Evolutionary conservation across 495 filamentous ascomycete genomes (phyloP), one percentile per base, ranked within the genome.

Genomic region (Cercophora newfieldiana): DNA sequence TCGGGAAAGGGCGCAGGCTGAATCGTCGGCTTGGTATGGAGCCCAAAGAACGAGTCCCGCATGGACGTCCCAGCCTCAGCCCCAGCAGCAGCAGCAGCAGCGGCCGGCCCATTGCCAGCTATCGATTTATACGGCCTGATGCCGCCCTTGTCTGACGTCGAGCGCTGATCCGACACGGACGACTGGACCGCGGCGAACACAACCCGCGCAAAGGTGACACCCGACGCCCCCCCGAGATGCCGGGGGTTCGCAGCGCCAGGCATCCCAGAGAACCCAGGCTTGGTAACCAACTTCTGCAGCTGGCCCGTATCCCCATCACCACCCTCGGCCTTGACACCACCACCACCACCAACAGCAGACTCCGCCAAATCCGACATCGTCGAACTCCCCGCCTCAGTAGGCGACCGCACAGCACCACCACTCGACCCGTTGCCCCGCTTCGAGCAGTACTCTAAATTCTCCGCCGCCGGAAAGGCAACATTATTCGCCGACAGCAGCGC

Each of bases 181-280:
- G 89, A 93, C 75, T 96, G 94, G 55, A 98, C 91, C 0, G 94
- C 94, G 12, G 94, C 93, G 72, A 97, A 96, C 25, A 98, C 94
- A 7, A 98, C 91, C 50, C 93, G 85, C 18, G 94, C 94, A 77
- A 98, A 98, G 1, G 93, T 96, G 48, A 98, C 94, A 3, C 94
- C 94, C 7, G 92, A 94, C 14, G 91, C 90, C 1, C 93, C 92
- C 7, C 92, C 93, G 1, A 96, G 82, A 76, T 92, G 92, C 63
- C 91, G 87, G 3, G 89, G 89, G 75, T 93, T 89, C 2, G 90
- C 90, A 4, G 88, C 86, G 30, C 85, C 91, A 73, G 89, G 88
- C 22, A 90, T 88, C n/a, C 87, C 91, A 26, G 90, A 87, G 83
- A 89, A 88, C 65, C 88, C 88, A 63, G 90, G 88, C 77, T 91